Evolutionary conservation across 345 rosid genomes (phyloP).

Genomic region (Geranium brycei): DNA sequence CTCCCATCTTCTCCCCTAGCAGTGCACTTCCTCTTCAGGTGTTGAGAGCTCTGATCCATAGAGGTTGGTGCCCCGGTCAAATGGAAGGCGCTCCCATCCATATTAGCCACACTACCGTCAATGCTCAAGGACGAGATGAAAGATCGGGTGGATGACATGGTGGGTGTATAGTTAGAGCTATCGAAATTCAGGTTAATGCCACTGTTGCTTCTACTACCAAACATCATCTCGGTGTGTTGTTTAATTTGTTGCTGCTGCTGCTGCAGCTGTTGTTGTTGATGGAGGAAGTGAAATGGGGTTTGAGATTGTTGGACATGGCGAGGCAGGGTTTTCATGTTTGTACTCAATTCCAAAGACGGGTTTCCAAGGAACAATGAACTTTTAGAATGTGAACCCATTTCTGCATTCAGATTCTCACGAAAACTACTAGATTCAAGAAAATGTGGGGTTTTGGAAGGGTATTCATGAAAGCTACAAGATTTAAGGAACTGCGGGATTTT

Average conservation of each 20-base stretch:
- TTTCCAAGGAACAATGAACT: conserved; percentile 42
- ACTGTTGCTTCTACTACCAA: conserved; percentile 42
- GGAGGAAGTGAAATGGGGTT: conserved; percentile 35
- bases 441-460: not conserved
- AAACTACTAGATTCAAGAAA: not conserved
- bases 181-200: conserved; percentile 64
- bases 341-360: conserved; percentile 36
- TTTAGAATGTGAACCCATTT: conserved; percentile 38
- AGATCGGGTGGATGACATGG: conserved; percentile 59
- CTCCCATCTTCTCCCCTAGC: conserved; percentile 57
- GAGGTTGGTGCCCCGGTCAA: conserved; percentile 43
- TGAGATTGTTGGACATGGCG: too few species aligned
- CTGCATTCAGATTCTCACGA: conserved; percentile 5
- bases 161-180: conserved; percentile 66
- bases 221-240: conserved; percentile 72
- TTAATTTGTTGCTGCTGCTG: conserved; percentile 52
- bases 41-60: conserved; percentile 57
- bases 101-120: conserved; percentile 57
- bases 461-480: too few species aligned
- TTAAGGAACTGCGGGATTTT: too few species aligned
- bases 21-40: conserved; percentile 46
- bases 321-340: conserved; percentile 26
- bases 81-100: conserved; percentile 45
- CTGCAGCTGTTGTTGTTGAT: conserved; percentile 29
- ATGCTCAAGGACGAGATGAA: conserved; percentile 66